A percentile compares a stretch with the other conserved stretches of the same genome.
Evolutionary conservation across 176 grass and related monocot genomes (phyloP).

Genomic region (Panicum miliaceum): DNA sequence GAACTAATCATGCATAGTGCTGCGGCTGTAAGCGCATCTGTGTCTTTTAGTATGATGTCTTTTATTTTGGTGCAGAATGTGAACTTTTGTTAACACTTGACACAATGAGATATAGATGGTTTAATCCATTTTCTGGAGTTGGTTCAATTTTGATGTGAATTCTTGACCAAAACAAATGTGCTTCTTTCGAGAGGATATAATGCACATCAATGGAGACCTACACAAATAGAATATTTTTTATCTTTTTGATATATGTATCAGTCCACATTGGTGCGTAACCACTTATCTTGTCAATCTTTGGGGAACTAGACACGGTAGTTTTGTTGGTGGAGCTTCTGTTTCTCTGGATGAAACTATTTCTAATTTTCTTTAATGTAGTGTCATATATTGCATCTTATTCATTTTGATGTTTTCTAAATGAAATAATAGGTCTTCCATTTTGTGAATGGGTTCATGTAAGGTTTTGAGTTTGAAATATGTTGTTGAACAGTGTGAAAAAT

Average conservation of each 20-base stretch:
- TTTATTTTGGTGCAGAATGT: background rate
- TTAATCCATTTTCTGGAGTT: background rate
- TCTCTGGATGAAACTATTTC: background rate
- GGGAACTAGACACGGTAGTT: background rate
- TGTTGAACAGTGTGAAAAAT: background rate
- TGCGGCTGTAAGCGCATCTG: background rate
- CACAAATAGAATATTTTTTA: background rate
- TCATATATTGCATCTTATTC: background rate
- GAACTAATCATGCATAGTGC: background rate
- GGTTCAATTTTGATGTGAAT: background rate
- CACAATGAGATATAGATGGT: background rate
- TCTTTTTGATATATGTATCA: background rate
- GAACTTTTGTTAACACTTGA: background rate
- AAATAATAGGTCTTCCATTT: slow-evolving; percentile 10
- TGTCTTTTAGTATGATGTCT: background rate
- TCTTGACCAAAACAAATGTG: background rate
- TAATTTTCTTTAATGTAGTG: background rate
- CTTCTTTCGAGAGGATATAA: background rate
- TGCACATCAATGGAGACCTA: background rate
- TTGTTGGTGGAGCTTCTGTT: background rate
- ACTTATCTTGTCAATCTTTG: background rate
- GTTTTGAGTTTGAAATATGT: background rate
- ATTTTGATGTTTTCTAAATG: slow-evolving; percentile 8
- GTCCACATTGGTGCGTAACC: background rate
- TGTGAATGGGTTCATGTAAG: background rate